phyloP scores from a whole-genome alignment of 73 alveolate genomes.

The Paraurostyla sp. region DNA sequence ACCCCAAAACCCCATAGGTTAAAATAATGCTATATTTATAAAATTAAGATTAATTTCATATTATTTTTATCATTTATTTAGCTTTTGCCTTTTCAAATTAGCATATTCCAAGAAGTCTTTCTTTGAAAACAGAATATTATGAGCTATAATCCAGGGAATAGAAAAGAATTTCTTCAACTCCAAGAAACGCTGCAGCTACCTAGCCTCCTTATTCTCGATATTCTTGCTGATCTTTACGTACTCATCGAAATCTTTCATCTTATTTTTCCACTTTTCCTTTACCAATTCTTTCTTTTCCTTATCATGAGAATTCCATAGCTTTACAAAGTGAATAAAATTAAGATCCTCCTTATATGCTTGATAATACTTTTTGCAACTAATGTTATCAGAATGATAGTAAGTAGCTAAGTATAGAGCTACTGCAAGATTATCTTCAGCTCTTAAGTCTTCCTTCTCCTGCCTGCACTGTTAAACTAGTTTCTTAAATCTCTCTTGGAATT shows the following conservation, averaged over 20 bases:
- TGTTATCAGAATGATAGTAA: not conserved
- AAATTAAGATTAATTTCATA: no score
- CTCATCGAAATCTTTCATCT: not conserved
- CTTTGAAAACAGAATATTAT: constrained; percentile 6
- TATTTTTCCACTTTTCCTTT: not conserved
- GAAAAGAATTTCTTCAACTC: constrained; percentile 29
- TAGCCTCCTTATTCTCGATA: constrained; percentile 8
- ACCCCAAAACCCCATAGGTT: no score
- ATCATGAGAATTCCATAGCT: not conserved
- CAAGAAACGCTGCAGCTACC: not conserved
- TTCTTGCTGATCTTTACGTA: not conserved
- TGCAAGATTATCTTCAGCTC: constrained; percentile 20
- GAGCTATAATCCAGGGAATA: constrained; percentile 25
- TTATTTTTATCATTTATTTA: no score
- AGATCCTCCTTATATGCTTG: not conserved
- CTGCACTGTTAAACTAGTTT: not conserved
- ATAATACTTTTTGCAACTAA: not conserved
- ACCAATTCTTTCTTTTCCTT: not conserved
- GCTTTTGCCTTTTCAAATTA: not conserved
- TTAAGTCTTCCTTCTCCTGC: not conserved
- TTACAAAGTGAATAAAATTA: not conserved
- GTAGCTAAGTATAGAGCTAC: constrained; percentile 51
- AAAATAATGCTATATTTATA: no score
- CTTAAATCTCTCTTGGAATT: not conserved
- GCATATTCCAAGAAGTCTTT: not conserved